These are phyloP conservation scores for Tetradesmus lagerheimii DNA, from an alignment of 139 green algal genomes.

Conservation along the genomic window DNA sequence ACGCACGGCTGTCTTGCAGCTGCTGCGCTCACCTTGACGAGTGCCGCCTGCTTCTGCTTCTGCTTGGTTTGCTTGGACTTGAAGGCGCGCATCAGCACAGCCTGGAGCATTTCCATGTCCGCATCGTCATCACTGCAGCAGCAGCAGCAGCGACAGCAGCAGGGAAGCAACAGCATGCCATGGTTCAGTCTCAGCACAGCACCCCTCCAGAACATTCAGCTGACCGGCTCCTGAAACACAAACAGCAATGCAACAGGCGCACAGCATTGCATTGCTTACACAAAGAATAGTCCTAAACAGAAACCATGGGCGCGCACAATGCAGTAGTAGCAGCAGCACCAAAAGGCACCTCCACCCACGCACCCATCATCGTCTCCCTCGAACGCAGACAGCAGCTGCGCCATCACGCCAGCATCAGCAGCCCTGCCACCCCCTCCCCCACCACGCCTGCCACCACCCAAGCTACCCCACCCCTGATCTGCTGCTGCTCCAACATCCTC, in stretches of 20 bases:
- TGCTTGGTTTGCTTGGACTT: background rate
- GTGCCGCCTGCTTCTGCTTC: constrained; percentile 4
- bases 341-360: background rate
- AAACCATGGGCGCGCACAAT: too few species aligned
- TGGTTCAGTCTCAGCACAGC: too few species aligned
- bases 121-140: constrained; percentile 21
- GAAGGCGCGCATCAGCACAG: background rate
- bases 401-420: background rate
- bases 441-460: background rate
- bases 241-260: too few species aligned
- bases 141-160: background rate
- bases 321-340: background rate
- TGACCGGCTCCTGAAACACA: too few species aligned
- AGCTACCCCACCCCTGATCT: background rate
- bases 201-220: too few species aligned
- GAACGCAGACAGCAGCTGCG: background rate
- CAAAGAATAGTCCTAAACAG: too few species aligned
- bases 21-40: constrained; percentile 19
- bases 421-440: background rate
- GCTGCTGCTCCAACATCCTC: background rate
- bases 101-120: constrained; percentile 28
- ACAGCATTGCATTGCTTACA: too few species aligned
- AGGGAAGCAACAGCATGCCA: too few species aligned
- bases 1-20: background rate
- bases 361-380: background rate